Base-by-base conservation (phyloP, 2,329 filamentous ascomycete genomes). In the Claviceps pazoutovae region DNA sequence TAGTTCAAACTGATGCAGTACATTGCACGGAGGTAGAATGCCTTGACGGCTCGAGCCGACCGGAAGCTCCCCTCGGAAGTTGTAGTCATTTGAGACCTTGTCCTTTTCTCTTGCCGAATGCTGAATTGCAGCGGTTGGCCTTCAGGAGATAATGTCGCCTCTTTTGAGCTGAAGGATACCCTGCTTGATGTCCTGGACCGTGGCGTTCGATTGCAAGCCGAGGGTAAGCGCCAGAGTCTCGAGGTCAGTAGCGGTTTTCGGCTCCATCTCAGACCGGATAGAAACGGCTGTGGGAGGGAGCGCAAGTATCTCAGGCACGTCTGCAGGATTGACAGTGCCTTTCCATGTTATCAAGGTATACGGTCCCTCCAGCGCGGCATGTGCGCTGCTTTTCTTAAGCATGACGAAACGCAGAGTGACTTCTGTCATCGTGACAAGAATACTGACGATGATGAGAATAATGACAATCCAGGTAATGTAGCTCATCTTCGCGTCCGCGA, bases 391-490 rank as follows among this genome's bases (percentile, higher is more conserved):
- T 47, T 63, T 63, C 51, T 60, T 62, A 49, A 95, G 70, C 51
- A 95, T 85, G 30, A 76, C 82, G 63, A 97, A 97, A 6, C 93
- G 79, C 49, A 98, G 72, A 51, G 85, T 80, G 8, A 97, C 91
- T 69, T 98, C 93, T 3, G 85, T 83, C 49, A 88, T 85, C 2
- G 93, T 97, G 50, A 98, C 88, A 50, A 89, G 73, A 61, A 98
- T 97, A 63, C 85, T 91, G 58, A 97, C 73, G 46, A 94, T 68
- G 63, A 98, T 98, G 46, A 98, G 78, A 46, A 95, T 76, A 61
- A 98, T 98, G 67, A 97, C 85, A 66, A 98, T 97, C 91, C 91
- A 97, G 1, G 93, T 98, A 64, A 96, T 95, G 58, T 78, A 76
- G 59, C 88, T 95, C 86, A 96, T 97, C 67, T 95, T 96, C 58